These are phyloP conservation scores for Picochlorum sp. DNA, from an alignment of 139 green algal species.

Conservation along the genomic window DNA sequence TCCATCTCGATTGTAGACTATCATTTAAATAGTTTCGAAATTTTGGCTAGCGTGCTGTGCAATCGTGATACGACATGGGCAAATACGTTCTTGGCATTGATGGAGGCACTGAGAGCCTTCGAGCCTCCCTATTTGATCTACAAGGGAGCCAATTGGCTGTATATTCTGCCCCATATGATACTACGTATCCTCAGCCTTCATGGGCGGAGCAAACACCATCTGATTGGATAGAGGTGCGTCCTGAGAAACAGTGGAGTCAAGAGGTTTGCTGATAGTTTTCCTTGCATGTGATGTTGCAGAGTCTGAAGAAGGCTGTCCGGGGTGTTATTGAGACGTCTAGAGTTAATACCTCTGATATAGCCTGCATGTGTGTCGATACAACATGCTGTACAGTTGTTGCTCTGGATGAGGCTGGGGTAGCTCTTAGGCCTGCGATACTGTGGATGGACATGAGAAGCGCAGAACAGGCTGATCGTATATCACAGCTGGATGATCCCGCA, in stretches of 20 bases:
- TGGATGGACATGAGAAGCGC: conserved; percentile 75
- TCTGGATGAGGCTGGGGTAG: conserved; percentile 34
- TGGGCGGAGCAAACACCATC: conserved; percentile 65
- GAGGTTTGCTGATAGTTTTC: neutral
- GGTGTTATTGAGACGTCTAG: conserved; percentile 27
- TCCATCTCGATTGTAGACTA: too few species aligned
- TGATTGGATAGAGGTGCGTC: conserved; percentile 53
- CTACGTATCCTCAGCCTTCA: conserved; percentile 44
- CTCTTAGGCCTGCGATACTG: conserved; percentile 58
- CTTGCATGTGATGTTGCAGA: conserved; percentile 7
- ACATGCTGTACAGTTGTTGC: conserved; percentile 78
- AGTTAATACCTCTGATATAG: conserved; percentile 23
- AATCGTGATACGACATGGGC: neutral
- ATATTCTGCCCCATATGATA: conserved; percentile 35
- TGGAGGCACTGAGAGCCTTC: conserved; percentile 62
- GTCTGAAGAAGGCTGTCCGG: conserved; percentile 42
- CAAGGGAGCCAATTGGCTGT: conserved; percentile 32
- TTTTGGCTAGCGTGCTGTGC: too few species aligned
- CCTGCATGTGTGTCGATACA: conserved; percentile 60
- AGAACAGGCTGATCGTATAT: conserved; percentile 48
- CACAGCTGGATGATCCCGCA: conserved; percentile 38
- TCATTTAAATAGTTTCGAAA: too few species aligned
- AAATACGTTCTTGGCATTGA: conserved; percentile 61
- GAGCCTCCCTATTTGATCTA: conserved; percentile 50
- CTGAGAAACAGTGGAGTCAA: neutral